Percentiles rank a stretch among this genome's conserved stretches.
Conservation (phyloP, 73 alveolate genomes). For the Paraurostyla sp. region DNA sequence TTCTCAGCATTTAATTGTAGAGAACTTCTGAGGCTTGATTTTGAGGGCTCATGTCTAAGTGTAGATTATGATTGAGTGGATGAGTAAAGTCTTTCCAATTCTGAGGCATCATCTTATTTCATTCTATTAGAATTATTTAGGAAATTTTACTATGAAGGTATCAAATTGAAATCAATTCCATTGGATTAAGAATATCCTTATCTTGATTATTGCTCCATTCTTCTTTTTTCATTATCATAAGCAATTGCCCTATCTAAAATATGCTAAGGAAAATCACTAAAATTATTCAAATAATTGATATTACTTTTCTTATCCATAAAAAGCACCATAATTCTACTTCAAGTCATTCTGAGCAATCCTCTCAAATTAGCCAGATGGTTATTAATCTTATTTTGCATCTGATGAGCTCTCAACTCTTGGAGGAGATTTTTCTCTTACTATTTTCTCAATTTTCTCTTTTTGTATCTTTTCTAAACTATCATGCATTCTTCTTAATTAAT, state of each 20-base stretch:
- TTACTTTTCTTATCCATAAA: no score
- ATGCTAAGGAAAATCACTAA: background rate
- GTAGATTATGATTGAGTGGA: no score
- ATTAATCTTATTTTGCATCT: background rate
- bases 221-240: no score
- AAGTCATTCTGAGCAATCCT: no score
- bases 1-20: constrained; percentile 24
- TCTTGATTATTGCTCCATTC: no score
- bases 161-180: background rate
- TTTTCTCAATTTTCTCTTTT: background rate
- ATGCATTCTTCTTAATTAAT: background rate
- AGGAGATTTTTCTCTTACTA: constrained; percentile 24
- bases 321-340: no score
- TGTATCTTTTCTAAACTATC: constrained; percentile 3
- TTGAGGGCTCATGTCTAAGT: constrained; percentile 19
- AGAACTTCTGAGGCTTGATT: background rate
- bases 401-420: background rate
- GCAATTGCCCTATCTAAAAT: background rate
- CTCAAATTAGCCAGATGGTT: no score
- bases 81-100: no score
- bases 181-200: background rate
- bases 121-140: background rate
- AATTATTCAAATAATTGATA: no score
- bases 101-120: no score
- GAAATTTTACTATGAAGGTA: constrained; percentile 21